Evolutionary conservation across 2,329 filamentous ascomycete species (phyloP).

Genomic region (Cordyceps sp.): DNA sequence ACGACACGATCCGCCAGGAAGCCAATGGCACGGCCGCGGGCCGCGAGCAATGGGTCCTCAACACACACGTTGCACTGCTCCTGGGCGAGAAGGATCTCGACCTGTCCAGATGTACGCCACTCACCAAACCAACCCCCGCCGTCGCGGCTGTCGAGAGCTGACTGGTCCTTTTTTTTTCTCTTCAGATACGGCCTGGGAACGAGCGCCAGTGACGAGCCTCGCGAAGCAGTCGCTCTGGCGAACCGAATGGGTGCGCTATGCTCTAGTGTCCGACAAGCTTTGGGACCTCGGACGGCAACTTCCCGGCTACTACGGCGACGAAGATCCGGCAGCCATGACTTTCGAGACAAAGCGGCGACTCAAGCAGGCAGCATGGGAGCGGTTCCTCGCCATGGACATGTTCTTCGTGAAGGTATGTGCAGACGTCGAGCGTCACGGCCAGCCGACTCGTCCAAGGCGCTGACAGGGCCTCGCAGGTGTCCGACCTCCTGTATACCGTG

Average conservation of each 20-base stretch:
- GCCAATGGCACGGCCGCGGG: slow-evolving; percentile 35
- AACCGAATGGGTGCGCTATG: slow-evolving; percentile 38
- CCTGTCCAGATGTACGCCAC: slow-evolving; percentile 38
- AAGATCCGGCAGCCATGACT: slow-evolving; percentile 25
- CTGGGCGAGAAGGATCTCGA: slow-evolving; percentile 47
- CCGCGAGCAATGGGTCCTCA: slow-evolving; percentile 51
- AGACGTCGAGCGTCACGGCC: slow-evolving; percentile 2
- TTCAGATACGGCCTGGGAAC: slow-evolving; percentile 42
- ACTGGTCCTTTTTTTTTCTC: background rate
- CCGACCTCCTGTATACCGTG: slow-evolving; percentile 43
- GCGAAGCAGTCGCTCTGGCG: slow-evolving; percentile 45
- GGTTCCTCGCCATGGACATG: slow-evolving; percentile 41
- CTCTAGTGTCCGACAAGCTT: slow-evolving; percentile 31
- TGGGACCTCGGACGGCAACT: slow-evolving; percentile 37
- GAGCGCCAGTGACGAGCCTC: slow-evolving; percentile 30
- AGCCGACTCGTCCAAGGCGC: too few species aligned
- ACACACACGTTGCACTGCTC: slow-evolving; percentile 45
- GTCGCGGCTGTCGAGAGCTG: too few species aligned
- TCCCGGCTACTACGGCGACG: slow-evolving; percentile 30
- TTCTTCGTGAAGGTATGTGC: slow-evolving; percentile 48
- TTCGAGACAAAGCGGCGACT: slow-evolving; percentile 31
- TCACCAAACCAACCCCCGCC: too few species aligned
- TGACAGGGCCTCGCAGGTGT: slow-evolving; percentile 24
- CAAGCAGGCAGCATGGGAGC: slow-evolving; percentile 30
- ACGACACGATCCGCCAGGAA: slow-evolving; percentile 42